Conservation (phyloP, 257 asterid species). For the Cynanchum wilfordii region DNA sequence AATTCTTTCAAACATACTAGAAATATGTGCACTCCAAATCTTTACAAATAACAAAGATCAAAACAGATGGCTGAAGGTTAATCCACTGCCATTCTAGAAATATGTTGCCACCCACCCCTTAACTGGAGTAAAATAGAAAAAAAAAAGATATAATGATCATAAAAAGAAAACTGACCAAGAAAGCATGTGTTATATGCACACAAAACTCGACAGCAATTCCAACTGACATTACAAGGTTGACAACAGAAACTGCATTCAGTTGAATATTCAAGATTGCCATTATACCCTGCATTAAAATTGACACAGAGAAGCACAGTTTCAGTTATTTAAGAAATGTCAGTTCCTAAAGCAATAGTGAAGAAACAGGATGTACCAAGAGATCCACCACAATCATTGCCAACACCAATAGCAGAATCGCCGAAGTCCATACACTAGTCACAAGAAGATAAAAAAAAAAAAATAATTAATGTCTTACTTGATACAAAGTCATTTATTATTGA, state of each 20-base stretch:
- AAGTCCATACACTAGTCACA: slow-evolving; percentile 79
- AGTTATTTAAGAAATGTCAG: background rate
- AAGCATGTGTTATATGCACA: slow-evolving; percentile 89
- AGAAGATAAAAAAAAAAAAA: slow-evolving; percentile 5
- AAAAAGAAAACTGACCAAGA: slow-evolving; percentile 54
- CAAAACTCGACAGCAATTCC: slow-evolving; percentile 93
- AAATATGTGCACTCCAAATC: background rate
- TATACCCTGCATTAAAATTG: slow-evolving; percentile 58
- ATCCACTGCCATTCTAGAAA: background rate
- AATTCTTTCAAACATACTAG: background rate
- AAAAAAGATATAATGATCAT: background rate
- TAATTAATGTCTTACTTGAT: slow-evolving; percentile 6
- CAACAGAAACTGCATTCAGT: slow-evolving; percentile 83
- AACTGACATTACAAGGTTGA: slow-evolving; percentile 88
- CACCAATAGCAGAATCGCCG: slow-evolving; percentile 84
- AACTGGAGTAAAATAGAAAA: background rate
- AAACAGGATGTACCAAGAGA: slow-evolving; percentile 58
- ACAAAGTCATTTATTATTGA: slow-evolving; percentile 15
- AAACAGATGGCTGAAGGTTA: background rate
- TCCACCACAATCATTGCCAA: slow-evolving; percentile 85
- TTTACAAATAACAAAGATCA: background rate
- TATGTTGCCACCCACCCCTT: background rate
- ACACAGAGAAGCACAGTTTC: slow-evolving; percentile 5
- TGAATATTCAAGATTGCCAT: slow-evolving; percentile 84
- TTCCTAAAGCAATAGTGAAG: slow-evolving; percentile 6